Evolutionary conservation across 306 rosid species (phyloP).

Genomic region (Quercus aquifolioides): DNA sequence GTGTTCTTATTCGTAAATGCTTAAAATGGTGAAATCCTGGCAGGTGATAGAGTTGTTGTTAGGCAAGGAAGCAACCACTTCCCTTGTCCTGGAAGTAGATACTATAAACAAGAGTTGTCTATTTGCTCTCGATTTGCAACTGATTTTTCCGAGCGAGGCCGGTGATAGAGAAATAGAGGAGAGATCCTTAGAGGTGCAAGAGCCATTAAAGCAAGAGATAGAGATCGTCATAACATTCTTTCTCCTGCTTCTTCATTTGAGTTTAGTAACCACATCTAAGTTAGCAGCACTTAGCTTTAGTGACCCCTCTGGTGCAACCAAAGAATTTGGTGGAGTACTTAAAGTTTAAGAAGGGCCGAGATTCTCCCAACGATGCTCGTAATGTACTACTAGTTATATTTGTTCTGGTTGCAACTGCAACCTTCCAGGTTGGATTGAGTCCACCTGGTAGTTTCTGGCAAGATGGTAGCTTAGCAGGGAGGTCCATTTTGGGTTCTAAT

Average conservation of each 20-base stretch:
- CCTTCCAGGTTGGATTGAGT: slow-evolving; percentile 29
- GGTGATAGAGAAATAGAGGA: slow-evolving; percentile 24
- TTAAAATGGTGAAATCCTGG: too few relatives aligned
- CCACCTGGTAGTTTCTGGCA: slow-evolving; percentile 15
- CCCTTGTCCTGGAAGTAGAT: neutral
- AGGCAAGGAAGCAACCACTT: neutral
- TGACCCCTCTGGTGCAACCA: neutral
- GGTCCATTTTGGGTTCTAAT: too few relatives aligned
- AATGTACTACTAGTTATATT: slow-evolving; percentile 20
- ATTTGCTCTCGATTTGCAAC: slow-evolving; percentile 25
- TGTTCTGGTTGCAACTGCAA: slow-evolving; percentile 24
- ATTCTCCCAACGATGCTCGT: slow-evolving; percentile 27
- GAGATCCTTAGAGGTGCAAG: slow-evolving; percentile 12
- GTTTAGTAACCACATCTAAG: neutral
- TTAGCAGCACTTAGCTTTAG: neutral
- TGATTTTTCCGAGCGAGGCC: slow-evolving; percentile 25
- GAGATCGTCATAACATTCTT: neutral
- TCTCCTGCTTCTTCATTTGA: neutral
- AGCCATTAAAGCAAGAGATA: slow-evolving; percentile 15
- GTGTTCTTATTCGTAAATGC: too few relatives aligned
- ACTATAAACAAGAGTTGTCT: slow-evolving; percentile 14
- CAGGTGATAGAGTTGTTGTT: slow-evolving; percentile 32
- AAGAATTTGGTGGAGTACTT: slow-evolving; percentile 13
- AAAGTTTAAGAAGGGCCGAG: slow-evolving; percentile 36
- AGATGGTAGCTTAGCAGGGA: too few relatives aligned